Percentiles rank a stretch among this genome's conserved stretches.
phyloP scores from a whole-genome alignment of 225 moss, liverwort and hornwort species.

The Polytrichum commune region DNA sequence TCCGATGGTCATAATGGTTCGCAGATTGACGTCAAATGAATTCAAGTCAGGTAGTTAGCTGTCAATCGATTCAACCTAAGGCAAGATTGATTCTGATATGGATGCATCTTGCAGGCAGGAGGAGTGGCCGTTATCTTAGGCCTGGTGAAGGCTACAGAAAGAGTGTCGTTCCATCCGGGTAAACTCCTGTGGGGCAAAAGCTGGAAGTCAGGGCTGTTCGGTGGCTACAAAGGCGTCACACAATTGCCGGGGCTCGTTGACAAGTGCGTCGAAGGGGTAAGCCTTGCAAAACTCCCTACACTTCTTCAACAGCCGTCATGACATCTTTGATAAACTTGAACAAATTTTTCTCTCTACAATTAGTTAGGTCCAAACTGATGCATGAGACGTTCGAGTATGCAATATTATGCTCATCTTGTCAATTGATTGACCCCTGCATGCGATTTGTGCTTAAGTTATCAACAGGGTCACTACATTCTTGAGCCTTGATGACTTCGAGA shows the following conservation, averaged over 20 bases:
- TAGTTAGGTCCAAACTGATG: too few species aligned
- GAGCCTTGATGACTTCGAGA: too few species aligned
- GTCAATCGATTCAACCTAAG: too few species aligned
- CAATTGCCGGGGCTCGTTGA: constrained; percentile 32
- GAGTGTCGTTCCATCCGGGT: constrained; percentile 27
- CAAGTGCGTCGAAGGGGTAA: constrained; percentile 34
- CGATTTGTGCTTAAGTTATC: constrained; percentile 10
- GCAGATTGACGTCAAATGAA: too few species aligned
- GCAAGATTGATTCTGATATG: background rate
- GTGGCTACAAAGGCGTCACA: constrained; percentile 35
- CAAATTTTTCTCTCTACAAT: too few species aligned
- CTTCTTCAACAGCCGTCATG: background rate
- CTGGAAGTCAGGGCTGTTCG: constrained; percentile 37
- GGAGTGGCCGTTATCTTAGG: constrained; percentile 37
- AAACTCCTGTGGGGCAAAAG: constrained; percentile 31
- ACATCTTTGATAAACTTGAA: too few species aligned
- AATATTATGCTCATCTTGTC: too few species aligned
- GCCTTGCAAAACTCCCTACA: too few species aligned
- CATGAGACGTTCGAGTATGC: too few species aligned
- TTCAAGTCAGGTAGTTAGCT: too few species aligned
- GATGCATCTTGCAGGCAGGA: constrained; percentile 23
- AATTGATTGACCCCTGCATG: too few species aligned
- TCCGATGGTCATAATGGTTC: too few species aligned
- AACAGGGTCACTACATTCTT: constrained; percentile 29
- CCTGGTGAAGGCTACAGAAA: constrained; percentile 23